Evolutionary conservation across 345 rosid genomes (phyloP), one percentile per base, ranked within the genome.

Genomic region (Bretschneidera sinensis): DNA sequence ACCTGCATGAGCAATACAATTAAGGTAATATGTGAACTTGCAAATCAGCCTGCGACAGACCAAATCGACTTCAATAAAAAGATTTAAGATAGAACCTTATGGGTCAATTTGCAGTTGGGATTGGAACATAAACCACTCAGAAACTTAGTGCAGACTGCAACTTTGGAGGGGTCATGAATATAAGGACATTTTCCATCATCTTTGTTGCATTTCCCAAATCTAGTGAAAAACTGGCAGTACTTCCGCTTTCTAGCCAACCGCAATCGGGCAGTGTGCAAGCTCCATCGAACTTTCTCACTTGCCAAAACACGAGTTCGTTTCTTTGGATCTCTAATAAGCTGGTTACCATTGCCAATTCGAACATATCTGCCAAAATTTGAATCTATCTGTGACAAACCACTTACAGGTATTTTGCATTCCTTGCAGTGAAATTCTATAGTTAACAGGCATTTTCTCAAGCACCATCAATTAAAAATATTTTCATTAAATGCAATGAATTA

Each of bases 121-220:
- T 79, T 78, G 56, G 76, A 76, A 78, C 97, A 90, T 69, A 80
- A 78, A 70, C 92, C 99, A 65, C 80, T 90, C 59, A 90, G 70
- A 76, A 86, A 94, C 67, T 86, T 94, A 61, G 99, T 94, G 77
- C 99, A 94, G 55, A 94, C 97, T 18, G 91, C 92, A 59, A 94
- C 78, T 83, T 94, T 94, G 39, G 96, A 85, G 65, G 86, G 79
- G 68, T 94, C 97, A 39, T 94, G 99, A 70, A 94, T 83, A 70
- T 79, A 94, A 51, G 91, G 85, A 47, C 99, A 94, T 79, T 88
- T 88, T 53, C 96, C 97, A 69, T 82, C 83, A 71, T 77, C 86
- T 78, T 94, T 94, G 83, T 88, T 90, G 88, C 97, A 94, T 74
- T 86, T 86, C 24, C 99, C 97, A 54, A 94, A 94, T 81, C 97